Percentiles rank a stretch among this genome's conserved stretches.
phyloP scores from a whole-genome alignment of 1,139 yeast species.

The Lodderomyces parapsilosis region DNA sequence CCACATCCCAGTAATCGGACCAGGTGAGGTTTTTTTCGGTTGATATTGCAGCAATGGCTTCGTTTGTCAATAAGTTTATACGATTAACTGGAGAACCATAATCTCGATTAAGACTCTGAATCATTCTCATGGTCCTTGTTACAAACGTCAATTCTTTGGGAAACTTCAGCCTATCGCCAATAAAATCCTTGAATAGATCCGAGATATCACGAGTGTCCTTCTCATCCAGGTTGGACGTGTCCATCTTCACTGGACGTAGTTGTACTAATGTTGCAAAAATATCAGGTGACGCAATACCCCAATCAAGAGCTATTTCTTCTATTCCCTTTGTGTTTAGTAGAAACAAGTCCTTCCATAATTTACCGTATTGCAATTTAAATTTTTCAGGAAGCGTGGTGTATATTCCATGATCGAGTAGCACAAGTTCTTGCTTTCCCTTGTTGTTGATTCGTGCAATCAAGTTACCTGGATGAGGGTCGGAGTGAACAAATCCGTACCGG shows the following conservation, averaged over 20 bases:
- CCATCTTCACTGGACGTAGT: constrained; percentile 39
- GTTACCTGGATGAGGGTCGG: constrained; percentile 87
- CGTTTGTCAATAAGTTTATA: constrained; percentile 57
- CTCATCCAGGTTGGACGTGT: neutral
- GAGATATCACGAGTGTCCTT: constrained; percentile 18
- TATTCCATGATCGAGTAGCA: constrained; percentile 73
- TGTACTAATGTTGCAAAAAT: constrained; percentile 60
- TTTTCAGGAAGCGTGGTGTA: constrained; percentile 53
- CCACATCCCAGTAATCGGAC: constrained; percentile 22
- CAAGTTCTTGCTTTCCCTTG: constrained; percentile 54
- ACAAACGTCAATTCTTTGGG: constrained; percentile 67
- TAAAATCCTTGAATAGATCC: constrained; percentile 36
- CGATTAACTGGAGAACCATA: constrained; percentile 76
- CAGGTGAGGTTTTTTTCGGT: constrained; percentile 18
- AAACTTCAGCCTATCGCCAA: constrained; percentile 62
- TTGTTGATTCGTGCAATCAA: constrained; percentile 49
- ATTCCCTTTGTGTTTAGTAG: constrained; percentile 52
- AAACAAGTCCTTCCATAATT: constrained; percentile 64
- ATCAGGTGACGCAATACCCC: constrained; percentile 77
- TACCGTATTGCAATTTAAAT: constrained; percentile 57
- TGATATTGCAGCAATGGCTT: constrained; percentile 38
- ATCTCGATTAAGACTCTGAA: constrained; percentile 64
- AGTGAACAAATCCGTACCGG: constrained; percentile 72
- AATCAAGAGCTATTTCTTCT: constrained; percentile 45
- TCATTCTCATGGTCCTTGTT: constrained; percentile 70